Conservation (phyloP, 441 rosid genomes). For the Croton laevigatus region DNA sequence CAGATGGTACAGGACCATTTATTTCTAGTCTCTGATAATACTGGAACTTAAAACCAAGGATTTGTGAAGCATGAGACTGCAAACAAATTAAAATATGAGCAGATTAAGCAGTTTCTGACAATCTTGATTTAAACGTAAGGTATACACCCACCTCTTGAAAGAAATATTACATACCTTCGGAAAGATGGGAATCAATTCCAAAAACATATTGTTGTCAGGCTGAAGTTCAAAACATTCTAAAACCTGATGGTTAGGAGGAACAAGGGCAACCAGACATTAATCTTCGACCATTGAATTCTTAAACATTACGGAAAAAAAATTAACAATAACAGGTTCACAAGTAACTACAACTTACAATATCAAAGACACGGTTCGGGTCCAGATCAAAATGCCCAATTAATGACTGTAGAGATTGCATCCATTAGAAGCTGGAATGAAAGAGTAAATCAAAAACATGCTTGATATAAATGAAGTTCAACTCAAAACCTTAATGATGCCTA, state of each 20-base stretch:
- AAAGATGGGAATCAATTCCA: conserved; percentile 91
- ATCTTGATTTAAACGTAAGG: conserved; percentile 3
- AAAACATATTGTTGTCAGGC: conserved; percentile 65
- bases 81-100: conserved; percentile 30
- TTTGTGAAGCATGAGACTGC: conserved; percentile 99
- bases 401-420: conserved; percentile 62
- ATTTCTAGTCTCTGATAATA: conserved; percentile 94
- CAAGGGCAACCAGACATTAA: conserved; percentile 22
- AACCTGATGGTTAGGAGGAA: conserved; percentile 51
- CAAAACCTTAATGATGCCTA: conserved; percentile 95
- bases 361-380: conserved; percentile 99
- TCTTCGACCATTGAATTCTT: conserved; percentile 19
- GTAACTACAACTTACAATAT: conserved; percentile 70
- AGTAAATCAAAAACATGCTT: conserved; percentile 21
- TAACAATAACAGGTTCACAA: not conserved
- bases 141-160: not conserved
- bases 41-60: conserved; percentile 99
- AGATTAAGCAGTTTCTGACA: not conserved
- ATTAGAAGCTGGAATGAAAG: conserved; percentile 24
- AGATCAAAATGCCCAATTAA: conserved; percentile 98
- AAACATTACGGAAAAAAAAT: not conserved
- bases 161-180: conserved; percentile 66
- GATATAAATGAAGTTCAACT: conserved; percentile 23
- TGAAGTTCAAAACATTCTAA: conserved; percentile 98
- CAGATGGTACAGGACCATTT: conserved; percentile 75